Percentiles rank a stretch among this genome's conserved stretches.
Conservation (phyloP, 2,329 filamentous ascomycete species). For the Chalara sp. region DNA sequence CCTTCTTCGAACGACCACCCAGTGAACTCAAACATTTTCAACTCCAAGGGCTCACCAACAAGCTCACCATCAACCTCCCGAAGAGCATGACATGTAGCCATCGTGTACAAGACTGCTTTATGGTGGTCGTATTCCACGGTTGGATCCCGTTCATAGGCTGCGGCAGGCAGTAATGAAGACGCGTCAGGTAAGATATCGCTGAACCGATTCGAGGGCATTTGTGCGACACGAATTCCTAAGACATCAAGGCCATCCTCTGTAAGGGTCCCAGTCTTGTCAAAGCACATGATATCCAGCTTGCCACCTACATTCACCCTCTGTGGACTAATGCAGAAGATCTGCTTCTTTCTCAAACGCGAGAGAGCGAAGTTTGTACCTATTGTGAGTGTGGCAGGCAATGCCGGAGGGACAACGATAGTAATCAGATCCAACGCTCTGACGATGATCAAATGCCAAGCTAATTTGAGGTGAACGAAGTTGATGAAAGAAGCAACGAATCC, state of each 20-base stretch:
- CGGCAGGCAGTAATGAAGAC: slow-evolving; percentile 46
- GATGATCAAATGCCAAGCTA: slow-evolving; percentile 86
- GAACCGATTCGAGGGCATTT: slow-evolving; percentile 55
- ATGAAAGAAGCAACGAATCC: slow-evolving; percentile 88
- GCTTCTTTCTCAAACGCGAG: slow-evolving; percentile 74
- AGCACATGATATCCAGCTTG: slow-evolving; percentile 93
- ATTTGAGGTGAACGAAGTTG: slow-evolving; percentile 80
- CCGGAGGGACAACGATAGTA: slow-evolving; percentile 94
- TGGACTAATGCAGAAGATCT: slow-evolving; percentile 96
- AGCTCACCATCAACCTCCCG: slow-evolving; percentile 81
- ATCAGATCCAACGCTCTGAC: slow-evolving; percentile 90
- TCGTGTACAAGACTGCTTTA: slow-evolving; percentile 77
- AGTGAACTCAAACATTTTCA: slow-evolving; percentile 99
- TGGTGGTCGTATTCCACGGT: slow-evolving; percentile 52
- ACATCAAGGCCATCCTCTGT: slow-evolving; percentile 96
- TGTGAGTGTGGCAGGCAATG: slow-evolving; percentile 86
- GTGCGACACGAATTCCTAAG: slow-evolving; percentile 76
- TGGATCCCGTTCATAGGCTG: slow-evolving; percentile 49
- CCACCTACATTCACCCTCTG: slow-evolving; percentile 95
- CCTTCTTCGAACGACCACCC: slow-evolving; percentile 90
- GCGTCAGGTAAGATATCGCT: slow-evolving; percentile 68
- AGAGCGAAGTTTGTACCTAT: slow-evolving; percentile 97
- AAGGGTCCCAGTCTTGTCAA: slow-evolving; percentile 97
- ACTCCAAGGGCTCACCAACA: slow-evolving; percentile 85
- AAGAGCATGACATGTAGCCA: slow-evolving; percentile 95